Evolutionary conservation across 2,329 filamentous ascomycete genomes (phyloP), one percentile per base, ranked within the genome.

Genomic region (Orbilia oligospora): DNA sequence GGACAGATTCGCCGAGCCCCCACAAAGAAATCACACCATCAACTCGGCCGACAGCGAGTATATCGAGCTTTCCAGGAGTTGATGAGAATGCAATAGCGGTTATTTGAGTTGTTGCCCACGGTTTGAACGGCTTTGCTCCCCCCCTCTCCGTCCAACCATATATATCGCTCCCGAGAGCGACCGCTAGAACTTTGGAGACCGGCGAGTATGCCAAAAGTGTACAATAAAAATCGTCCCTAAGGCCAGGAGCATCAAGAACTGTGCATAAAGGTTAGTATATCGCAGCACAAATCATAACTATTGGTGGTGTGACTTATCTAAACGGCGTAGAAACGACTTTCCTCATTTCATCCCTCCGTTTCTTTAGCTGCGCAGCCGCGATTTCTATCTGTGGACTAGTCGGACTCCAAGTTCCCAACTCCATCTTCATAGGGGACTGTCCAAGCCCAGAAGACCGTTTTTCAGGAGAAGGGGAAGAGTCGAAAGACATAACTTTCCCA

Each of bases 161-260:
- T 3, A 99, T 88, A 41, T 90, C 87, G 68, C 91, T 90, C 0
- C 91, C 91, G 14, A 98, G 87, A 0, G 93, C 95, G 18, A 98
- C 93, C 18, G 93, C 95, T 16, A 99, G 88, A 14, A 91, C 92
- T 67, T 92, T 89, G 64, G 90, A 89, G 6, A 89, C 92, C 48
- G 88, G 84, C 0, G 92, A 97, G 84, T 97, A 98, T 9, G 96
- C 93, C 68, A 99, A 87, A 1, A 94, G 88, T 0, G 94, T 96
- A 85, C 94, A 97, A 84, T 99, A 99, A 84, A 94, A 99, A 84
- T 99, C 95, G 82, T 98, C 94, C 71, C 93, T 90, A n/a, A 98
- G 87, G 65, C 90, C 89, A 1, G 94, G 94, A 8, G 95, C 95
- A 85, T 97, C 93, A 4, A 99, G 87, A 5, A 97, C 92, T 85